A percentile compares a stretch with the other conserved stretches of the same genome.
Evolutionary conservation across 2,329 filamentous ascomycete genomes (phyloP).

Genomic region (Penicillium sp.): DNA sequence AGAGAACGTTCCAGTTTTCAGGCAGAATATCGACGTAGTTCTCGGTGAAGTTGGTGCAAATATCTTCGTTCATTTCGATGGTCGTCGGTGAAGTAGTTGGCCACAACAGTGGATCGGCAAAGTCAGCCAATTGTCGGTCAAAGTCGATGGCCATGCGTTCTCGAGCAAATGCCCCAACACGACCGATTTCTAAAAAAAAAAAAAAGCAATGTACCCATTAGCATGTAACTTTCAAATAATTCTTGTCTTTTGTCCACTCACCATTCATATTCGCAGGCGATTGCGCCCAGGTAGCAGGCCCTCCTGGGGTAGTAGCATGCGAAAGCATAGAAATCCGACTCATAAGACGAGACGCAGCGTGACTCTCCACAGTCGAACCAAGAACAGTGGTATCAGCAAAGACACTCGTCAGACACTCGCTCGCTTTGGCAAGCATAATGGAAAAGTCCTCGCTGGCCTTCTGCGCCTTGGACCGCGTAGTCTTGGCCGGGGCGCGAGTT

Average conservation of each 20-base stretch:
- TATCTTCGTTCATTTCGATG: slow-evolving; percentile 36
- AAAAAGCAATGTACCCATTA: not conserved
- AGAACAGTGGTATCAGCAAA: slow-evolving; percentile 42
- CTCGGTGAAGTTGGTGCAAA: slow-evolving; percentile 71
- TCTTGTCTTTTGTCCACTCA: slow-evolving; percentile 20
- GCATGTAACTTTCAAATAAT: not conserved
- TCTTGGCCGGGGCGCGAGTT: slow-evolving; percentile 37
- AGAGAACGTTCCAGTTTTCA: slow-evolving; percentile 80
- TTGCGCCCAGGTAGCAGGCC: slow-evolving; percentile 35
- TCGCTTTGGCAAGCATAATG: slow-evolving; percentile 45
- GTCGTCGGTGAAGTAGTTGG: slow-evolving; percentile 43
- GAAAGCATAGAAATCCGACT: slow-evolving; percentile 51
- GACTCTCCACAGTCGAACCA: slow-evolving; percentile 49
- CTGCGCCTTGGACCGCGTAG: slow-evolving; percentile 36
- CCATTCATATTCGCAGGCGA: slow-evolving; percentile 49
- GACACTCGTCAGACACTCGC: slow-evolving; percentile 41
- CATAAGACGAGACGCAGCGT: slow-evolving; percentile 47
- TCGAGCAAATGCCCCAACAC: slow-evolving; percentile 49
- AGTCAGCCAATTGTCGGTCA: slow-evolving; percentile 53
- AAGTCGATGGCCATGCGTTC: slow-evolving; percentile 48
- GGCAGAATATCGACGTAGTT: slow-evolving; percentile 89
- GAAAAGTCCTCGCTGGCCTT: slow-evolving; percentile 45
- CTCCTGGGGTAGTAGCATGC: slow-evolving; percentile 47
- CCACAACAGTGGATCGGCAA: slow-evolving; percentile 58
- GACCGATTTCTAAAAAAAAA: slow-evolving; percentile 43